Evolutionary conservation across 2,329 filamentous ascomycete species (phyloP).

Genomic region (Endocalyx cinctus): DNA sequence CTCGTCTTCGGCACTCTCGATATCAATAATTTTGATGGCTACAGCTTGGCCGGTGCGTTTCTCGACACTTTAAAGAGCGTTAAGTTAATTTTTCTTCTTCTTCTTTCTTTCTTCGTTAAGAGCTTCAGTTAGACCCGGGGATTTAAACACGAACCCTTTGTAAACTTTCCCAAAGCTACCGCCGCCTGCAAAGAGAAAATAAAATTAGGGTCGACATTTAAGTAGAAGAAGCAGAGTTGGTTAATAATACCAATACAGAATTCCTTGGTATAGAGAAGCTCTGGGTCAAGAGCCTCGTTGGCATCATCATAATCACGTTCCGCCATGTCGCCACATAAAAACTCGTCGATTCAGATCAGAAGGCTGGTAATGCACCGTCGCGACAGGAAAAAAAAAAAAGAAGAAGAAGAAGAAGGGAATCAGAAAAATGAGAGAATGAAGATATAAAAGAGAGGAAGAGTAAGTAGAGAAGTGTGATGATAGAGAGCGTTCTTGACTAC

Average conservation of each 20-base stretch:
- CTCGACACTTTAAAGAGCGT: conserved; percentile 61
- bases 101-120: too few species aligned
- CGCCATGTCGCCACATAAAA: conserved; percentile 34
- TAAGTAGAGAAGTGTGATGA: conserved; percentile 4
- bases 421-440: conserved; percentile 17
- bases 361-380: not conserved
- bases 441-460: conserved; percentile 8
- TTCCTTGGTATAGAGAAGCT: conserved; percentile 89
- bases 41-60: conserved; percentile 90
- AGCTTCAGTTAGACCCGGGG: conserved; percentile 2
- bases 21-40: conserved; percentile 97
- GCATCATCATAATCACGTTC: conserved; percentile 43
- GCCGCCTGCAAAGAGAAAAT: conserved; percentile 56
- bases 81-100: too few species aligned
- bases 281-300: conserved; percentile 69
- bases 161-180: conserved; percentile 98
- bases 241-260: conserved; percentile 69
- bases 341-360: not conserved
- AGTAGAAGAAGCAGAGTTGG: too few species aligned
- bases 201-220: too few species aligned
- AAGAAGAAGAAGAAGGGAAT: not conserved
- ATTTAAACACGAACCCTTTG: conserved; percentile 66
- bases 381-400: not conserved
- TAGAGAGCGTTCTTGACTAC: too few species aligned
- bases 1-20: conserved; percentile 98